Evolutionary conservation across 495 filamentous ascomycete genomes (phyloP).

Genomic region (Chaetomidium leptoderma): DNA sequence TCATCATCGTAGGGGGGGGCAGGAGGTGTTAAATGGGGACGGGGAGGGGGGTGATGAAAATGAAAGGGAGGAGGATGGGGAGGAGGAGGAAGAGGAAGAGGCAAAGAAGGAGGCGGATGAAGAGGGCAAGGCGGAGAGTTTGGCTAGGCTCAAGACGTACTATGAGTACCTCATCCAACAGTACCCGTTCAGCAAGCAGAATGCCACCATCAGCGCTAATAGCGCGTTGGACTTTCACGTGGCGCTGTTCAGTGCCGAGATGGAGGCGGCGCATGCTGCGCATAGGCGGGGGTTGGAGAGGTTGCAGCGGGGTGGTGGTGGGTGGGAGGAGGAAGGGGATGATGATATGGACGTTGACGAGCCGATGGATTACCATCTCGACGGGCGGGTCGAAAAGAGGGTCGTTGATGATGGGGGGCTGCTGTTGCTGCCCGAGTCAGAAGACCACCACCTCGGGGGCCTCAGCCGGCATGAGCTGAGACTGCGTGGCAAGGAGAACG

Average conservation of each 20-base stretch:
- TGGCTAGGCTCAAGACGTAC: constrained; percentile 30
- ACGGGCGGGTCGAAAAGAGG: not conserved
- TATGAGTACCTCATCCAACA: constrained; percentile 37
- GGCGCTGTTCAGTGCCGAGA: constrained; percentile 39
- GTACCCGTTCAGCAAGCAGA: constrained; percentile 35
- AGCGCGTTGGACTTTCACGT: constrained; percentile 41
- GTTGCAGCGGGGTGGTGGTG: constrained; percentile 8
- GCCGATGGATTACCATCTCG: constrained; percentile 13
- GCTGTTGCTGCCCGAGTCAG: too few species aligned
- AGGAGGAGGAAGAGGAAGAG: not conserved
- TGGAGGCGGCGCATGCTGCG: constrained; percentile 35
- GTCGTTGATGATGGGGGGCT: too few species aligned
- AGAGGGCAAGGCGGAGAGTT: constrained; percentile 17
- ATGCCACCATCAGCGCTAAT: constrained; percentile 21
- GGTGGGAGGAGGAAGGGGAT: not conserved
- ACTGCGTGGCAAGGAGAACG: constrained; percentile 21
- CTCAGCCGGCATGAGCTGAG: constrained; percentile 9
- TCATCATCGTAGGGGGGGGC: not conserved
- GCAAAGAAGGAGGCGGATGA: not conserved
- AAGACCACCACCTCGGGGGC: not conserved
- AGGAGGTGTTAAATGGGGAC: not conserved
- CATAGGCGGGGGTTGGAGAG: constrained; percentile 18
- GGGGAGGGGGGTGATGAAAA: not conserved
- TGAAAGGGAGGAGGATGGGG: not conserved
- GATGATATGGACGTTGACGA: constrained; percentile 13